A percentile compares a stretch with the other conserved stretches of the same genome.
These are phyloP conservation scores for Stenocarpella maydis DNA, from an alignment of 2,329 filamentous ascomycete species.

Conservation along the genomic window DNA sequence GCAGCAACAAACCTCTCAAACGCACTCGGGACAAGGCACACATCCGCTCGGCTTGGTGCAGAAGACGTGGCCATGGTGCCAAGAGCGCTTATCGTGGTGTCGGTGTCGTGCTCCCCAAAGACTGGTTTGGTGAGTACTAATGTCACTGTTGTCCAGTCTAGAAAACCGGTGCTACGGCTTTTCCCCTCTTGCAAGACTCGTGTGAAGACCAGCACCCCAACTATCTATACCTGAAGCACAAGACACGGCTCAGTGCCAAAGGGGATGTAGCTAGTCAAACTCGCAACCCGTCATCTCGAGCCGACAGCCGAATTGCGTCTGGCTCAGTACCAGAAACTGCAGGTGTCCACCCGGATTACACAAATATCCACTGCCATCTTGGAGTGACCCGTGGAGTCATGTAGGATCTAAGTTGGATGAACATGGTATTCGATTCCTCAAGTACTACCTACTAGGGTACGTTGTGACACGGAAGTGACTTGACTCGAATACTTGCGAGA, in stretches of 20 bases:
- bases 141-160: not conserved
- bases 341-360: not conserved
- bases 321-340: not conserved
- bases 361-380: not conserved
- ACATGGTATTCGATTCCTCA: no score
- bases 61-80: not conserved
- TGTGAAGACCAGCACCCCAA: no score
- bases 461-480: no score
- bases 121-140: no score
- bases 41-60: not conserved
- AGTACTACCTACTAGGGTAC: no score
- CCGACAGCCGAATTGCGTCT: not conserved
- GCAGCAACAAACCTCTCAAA: not conserved
- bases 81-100: conserved; percentile 1
- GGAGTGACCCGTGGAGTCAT: not conserved
- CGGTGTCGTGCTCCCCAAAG: not conserved
- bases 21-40: not conserved
- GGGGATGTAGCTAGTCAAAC: not conserved
- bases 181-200: no score
- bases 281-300: not conserved
- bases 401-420: not conserved
- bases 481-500: no score
- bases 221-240: no score
- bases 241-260: not conserved
- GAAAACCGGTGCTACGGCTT: not conserved